Percentiles rank a stretch among this genome's conserved stretches.
Conservation (phyloP, 805 yeast genomes). For the Saccharomyces paradoxus region DNA sequence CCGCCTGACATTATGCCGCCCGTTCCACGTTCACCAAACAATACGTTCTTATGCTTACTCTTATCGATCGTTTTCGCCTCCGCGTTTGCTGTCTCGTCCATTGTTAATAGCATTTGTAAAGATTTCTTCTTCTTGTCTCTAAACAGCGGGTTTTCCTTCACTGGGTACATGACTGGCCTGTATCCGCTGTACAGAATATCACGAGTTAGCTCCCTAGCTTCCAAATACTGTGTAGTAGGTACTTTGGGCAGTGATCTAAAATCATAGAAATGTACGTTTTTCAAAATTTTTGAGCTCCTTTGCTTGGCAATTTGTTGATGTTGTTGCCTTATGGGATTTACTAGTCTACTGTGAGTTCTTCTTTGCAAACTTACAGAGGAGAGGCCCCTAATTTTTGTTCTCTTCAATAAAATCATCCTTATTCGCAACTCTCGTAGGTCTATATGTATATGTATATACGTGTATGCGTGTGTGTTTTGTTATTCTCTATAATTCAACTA, state of each 20-base stretch:
- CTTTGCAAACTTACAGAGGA: not conserved
- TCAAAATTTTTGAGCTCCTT: not conserved
- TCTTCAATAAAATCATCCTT: not conserved
- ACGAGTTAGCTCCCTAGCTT: conserved; percentile 18
- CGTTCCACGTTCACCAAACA: conserved; percentile 22
- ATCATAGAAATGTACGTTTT: conserved; percentile 4
- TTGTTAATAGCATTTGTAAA: not conserved
- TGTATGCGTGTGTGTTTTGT: not conserved
- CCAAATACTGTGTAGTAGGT: conserved; percentile 28
- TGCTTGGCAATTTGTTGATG: not conserved
- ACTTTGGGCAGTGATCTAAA: conserved; percentile 26
- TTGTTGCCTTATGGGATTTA: not conserved
- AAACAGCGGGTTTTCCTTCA: conserved; percentile 27
- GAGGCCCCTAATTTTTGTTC: not conserved
- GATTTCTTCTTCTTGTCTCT: conserved; percentile 9
- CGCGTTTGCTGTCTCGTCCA: not conserved
- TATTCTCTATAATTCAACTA: not conserved
- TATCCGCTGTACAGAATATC: conserved; percentile 30
- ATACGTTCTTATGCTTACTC: conserved; percentile 1
- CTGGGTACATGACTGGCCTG: conserved; percentile 28
- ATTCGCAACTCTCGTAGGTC: no score
- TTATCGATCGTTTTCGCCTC: not conserved
- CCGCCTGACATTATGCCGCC: conserved; percentile 28
- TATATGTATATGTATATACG: not conserved
- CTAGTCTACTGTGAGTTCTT: not conserved